Evolutionary conservation across 805 yeast species (phyloP).

Genomic region (Yarrowia sp.): DNA sequence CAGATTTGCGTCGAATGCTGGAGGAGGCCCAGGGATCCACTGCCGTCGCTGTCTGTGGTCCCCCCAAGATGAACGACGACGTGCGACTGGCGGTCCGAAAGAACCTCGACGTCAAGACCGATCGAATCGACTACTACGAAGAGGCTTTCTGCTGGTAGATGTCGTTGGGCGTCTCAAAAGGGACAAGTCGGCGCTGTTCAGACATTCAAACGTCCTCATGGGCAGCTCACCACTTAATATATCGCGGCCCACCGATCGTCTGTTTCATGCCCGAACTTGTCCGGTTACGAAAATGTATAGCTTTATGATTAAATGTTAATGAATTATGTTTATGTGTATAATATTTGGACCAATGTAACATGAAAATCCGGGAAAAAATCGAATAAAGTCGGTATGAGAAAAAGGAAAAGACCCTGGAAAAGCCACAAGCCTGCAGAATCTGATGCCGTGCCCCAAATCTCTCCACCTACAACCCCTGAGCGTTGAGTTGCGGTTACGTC

Average conservation of each 20-base stretch:
- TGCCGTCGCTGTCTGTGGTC: conserved; percentile 35
- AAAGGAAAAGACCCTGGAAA: background rate
- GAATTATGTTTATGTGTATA: background rate
- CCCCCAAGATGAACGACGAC: conserved; percentile 61
- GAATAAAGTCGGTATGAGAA: background rate
- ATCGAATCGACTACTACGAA: conserved; percentile 69
- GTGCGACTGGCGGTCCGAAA: conserved; percentile 58
- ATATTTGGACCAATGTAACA: background rate
- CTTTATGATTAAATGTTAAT: conserved; percentile 10
- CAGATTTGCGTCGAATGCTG: conserved; percentile 1
- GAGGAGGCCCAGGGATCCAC: conserved; percentile 8
- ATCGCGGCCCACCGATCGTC: background rate
- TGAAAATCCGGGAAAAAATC: background rate
- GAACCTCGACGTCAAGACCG: conserved; percentile 52
- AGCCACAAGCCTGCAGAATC: background rate
- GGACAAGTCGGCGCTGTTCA: too few relatives aligned
- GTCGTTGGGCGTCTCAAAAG: background rate
- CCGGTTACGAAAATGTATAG: background rate
- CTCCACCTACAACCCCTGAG: background rate
- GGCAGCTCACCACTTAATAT: conserved; percentile 1
- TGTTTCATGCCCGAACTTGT: background rate
- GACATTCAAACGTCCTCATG: too few relatives aligned
- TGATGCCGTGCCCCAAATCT: background rate
- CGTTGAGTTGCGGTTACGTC: background rate
- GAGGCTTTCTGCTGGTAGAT: conserved; percentile 73